Conservation (phyloP, 129 eudicot species). For the Silybum marianum region DNA sequence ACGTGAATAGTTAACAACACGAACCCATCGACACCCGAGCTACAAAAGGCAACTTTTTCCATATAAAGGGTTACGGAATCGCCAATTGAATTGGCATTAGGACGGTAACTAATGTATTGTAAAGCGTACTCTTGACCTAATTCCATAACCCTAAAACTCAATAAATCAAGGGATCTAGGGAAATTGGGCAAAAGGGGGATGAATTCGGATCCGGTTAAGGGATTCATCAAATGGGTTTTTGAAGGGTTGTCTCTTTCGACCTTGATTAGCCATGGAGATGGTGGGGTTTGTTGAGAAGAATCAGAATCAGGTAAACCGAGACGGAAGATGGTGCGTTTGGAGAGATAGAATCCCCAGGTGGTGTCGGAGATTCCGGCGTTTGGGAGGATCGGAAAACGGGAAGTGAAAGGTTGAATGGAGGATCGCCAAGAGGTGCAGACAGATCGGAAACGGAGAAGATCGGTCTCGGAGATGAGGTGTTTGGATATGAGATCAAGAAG, state of each 20-base stretch:
- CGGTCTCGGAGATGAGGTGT: slow-evolving; percentile 59
- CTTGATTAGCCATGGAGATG: slow-evolving; percentile 66
- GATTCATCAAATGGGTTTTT: slow-evolving; percentile 52
- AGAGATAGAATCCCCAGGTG: slow-evolving; percentile 72
- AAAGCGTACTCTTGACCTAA: slow-evolving; percentile 64
- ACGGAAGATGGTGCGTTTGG: slow-evolving; percentile 62
- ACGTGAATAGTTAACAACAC: slow-evolving; percentile 73
- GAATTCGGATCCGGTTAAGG: slow-evolving; percentile 51
- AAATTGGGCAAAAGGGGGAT: slow-evolving; percentile 45
- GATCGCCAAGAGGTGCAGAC: slow-evolving; percentile 91
- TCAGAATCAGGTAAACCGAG: slow-evolving; percentile 40
- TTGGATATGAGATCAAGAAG: slow-evolving; percentile 64
- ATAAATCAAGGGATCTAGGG: slow-evolving; percentile 53
- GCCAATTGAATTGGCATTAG: slow-evolving; percentile 65
- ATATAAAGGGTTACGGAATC: slow-evolving; percentile 67
- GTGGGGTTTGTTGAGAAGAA: slow-evolving; percentile 1
- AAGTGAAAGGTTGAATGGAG: slow-evolving; percentile 34
- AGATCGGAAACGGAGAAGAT: slow-evolving; percentile 79
- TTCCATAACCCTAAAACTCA: slow-evolving; percentile 50
- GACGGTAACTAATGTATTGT: slow-evolving; percentile 65
- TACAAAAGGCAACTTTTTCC: slow-evolving; percentile 75
- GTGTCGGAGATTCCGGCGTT: slow-evolving; percentile 73
- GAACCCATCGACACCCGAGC: slow-evolving; percentile 38
- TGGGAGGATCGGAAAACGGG: slow-evolving; percentile 68
- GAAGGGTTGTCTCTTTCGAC: slow-evolving; percentile 52